These are phyloP conservation scores for Helenozyma rhizophorensis DNA, from an alignment of 805 yeast genomes.

Conservation along the genomic window DNA sequence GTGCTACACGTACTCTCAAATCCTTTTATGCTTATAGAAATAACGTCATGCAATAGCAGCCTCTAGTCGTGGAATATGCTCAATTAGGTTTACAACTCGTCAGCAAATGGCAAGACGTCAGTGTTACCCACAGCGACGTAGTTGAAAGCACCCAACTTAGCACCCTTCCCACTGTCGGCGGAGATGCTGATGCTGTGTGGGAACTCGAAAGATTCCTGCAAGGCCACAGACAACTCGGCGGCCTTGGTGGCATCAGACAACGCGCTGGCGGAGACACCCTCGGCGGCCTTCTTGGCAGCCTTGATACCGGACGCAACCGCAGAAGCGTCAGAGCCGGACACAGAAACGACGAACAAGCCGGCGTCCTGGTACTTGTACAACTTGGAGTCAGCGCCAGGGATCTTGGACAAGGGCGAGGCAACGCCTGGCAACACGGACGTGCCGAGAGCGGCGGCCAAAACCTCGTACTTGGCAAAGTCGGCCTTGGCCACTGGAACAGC, in stretches of 20 bases:
- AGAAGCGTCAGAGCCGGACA: slow-evolving; percentile 55
- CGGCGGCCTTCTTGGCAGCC: slow-evolving; percentile 45
- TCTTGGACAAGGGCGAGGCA: slow-evolving; percentile 44
- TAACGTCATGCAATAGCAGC: slow-evolving; percentile 6
- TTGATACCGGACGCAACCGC: slow-evolving; percentile 59
- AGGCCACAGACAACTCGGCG: slow-evolving; percentile 40
- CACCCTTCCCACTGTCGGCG: slow-evolving; percentile 30
- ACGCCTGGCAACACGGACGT: slow-evolving; percentile 55
- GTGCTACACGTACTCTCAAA: too few species aligned
- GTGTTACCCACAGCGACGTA: slow-evolving; percentile 89
- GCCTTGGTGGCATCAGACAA: slow-evolving; percentile 51
- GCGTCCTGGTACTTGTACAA: slow-evolving; percentile 70
- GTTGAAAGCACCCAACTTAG: slow-evolving; percentile 55
- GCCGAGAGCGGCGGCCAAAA: slow-evolving; percentile 66
- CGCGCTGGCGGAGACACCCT: slow-evolving; percentile 38
- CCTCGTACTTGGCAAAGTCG: slow-evolving; percentile 63
- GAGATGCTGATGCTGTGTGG: slow-evolving; percentile 29
- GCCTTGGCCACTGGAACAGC: slow-evolving; percentile 72
- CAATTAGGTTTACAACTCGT: slow-evolving; percentile 60
- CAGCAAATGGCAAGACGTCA: slow-evolving; percentile 79
- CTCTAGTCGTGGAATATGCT: slow-evolving; percentile 10
- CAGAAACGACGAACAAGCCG: slow-evolving; percentile 71
- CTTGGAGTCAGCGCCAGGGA: slow-evolving; percentile 47
- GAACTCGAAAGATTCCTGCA: slow-evolving; percentile 33
- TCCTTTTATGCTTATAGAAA: slow-evolving; percentile 5